Evolutionary conservation across 257 asterid genomes (phyloP).

Genomic region (Scutellaria baicalensis): DNA sequence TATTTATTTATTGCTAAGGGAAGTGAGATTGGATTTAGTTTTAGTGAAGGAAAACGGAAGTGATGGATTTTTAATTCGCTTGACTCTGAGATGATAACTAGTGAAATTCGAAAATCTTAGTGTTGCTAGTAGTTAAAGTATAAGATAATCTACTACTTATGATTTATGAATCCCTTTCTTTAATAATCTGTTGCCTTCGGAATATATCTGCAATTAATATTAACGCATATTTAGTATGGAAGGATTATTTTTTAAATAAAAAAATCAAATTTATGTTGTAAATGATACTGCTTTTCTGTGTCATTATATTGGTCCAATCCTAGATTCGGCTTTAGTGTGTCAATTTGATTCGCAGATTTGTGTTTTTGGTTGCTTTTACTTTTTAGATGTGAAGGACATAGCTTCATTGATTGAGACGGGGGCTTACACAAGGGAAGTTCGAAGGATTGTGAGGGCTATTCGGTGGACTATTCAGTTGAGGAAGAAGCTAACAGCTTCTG

Average conservation of each 20-base stretch:
- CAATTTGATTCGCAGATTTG: not conserved
- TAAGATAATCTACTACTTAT: not conserved
- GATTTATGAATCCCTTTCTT: not conserved
- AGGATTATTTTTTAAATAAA: no score
- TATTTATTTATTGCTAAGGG: not conserved
- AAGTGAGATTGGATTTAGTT: not conserved
- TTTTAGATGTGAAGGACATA: slow-evolving; percentile 67
- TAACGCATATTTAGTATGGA: not conserved
- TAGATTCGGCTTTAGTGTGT: not conserved
- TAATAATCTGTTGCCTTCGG: not conserved
- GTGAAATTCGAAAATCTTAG: not conserved
- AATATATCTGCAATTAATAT: not conserved
- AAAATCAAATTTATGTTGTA: not conserved
- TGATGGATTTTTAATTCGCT: not conserved
- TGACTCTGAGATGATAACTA: not conserved
- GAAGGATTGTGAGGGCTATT: slow-evolving; percentile 74
- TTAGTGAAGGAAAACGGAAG: not conserved
- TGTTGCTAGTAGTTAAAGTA: not conserved
- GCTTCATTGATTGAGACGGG: slow-evolving; percentile 77
- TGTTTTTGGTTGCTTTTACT: slow-evolving; percentile 1
- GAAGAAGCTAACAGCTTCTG: slow-evolving; percentile 45
- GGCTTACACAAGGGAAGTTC: slow-evolving; percentile 71
- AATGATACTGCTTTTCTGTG: not conserved
- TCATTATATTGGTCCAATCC: not conserved
- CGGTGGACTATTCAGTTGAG: slow-evolving; percentile 76